Evolutionary conservation across 371 early-diverging fungal genomes (phyloP).

Genomic region (Mortierella sp.): DNA sequence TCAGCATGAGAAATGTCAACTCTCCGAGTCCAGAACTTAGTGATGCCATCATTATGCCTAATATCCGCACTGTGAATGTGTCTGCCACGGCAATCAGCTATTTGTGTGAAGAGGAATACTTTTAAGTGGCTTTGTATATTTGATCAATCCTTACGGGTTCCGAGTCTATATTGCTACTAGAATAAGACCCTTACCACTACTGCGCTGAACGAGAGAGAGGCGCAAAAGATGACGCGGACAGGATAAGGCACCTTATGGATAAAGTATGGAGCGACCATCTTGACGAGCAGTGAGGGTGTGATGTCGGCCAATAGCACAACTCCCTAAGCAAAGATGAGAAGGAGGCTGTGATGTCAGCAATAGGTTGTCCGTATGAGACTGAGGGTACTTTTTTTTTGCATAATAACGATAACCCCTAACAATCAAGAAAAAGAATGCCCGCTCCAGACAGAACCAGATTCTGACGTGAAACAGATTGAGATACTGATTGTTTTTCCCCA

Average conservation of each 20-base stretch:
- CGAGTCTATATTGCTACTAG: background rate
- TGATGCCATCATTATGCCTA: conserved; percentile 62
- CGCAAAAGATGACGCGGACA: conserved; percentile 45
- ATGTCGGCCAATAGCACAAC: conserved; percentile 63
- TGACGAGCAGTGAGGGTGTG: conserved; percentile 59
- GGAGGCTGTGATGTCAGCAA: background rate
- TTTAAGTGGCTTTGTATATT: background rate
- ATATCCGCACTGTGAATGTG: conserved; percentile 34
- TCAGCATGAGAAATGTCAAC: conserved; percentile 61
- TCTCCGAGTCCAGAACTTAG: conserved; percentile 64
- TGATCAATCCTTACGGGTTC: background rate
- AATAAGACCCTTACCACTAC: conserved; percentile 26
- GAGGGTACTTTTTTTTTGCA: too few relatives aligned
- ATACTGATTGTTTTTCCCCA: background rate
- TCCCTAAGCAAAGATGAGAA: conserved; percentile 26
- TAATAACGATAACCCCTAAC: too few relatives aligned
- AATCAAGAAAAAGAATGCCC: too few relatives aligned
- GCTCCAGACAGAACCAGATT: too few relatives aligned
- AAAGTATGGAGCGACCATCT: conserved; percentile 60
- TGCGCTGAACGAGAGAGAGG: conserved; percentile 42
- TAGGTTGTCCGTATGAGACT: too few relatives aligned
- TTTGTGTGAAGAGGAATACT: background rate
- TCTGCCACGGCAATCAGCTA: conserved; percentile 50
- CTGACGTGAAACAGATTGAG: too few relatives aligned
- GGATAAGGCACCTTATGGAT: conserved; percentile 57